Conservation (phyloP, 176 grass and related monocot genomes). For the Eremochloa ophiuroides region DNA sequence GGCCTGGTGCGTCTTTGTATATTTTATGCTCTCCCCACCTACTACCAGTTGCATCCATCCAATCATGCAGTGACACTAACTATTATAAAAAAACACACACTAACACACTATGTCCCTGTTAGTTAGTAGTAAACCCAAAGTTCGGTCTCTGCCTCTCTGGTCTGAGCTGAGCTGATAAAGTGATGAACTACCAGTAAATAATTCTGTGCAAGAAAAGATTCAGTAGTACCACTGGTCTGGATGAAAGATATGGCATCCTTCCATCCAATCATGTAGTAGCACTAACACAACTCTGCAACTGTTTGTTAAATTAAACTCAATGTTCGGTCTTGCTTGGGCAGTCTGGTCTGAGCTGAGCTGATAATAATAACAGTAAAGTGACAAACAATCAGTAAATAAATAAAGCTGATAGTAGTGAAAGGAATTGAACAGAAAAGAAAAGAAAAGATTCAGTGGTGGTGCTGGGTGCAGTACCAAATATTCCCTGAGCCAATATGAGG, state of each 20-base stretch:
- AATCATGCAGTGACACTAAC: background rate
- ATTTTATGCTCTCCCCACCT: background rate
- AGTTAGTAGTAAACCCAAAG: background rate
- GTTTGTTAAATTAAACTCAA: no score
- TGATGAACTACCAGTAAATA: background rate
- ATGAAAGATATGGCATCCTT: background rate
- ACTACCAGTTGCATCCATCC: conserved; percentile 14
- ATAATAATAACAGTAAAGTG: background rate
- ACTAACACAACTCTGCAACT: background rate
- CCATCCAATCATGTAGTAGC: background rate
- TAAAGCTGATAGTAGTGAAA: background rate
- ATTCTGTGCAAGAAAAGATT: background rate
- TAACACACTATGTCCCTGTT: background rate
- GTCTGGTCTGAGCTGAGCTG: no score
- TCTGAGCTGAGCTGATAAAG: background rate
- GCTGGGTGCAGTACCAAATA: conserved; percentile 13
- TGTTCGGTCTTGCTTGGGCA: no score
- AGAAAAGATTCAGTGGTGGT: conserved; percentile 3
- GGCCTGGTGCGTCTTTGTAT: background rate
- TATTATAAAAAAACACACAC: background rate
- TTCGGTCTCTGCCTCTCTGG: background rate
- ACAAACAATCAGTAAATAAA: background rate
- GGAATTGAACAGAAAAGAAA: background rate
- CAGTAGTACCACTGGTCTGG: background rate
- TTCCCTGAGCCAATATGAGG: background rate